Evolutionary conservation across 108 stramenopile species (phyloP).

Genomic region (Cyclotella sp.): DNA sequence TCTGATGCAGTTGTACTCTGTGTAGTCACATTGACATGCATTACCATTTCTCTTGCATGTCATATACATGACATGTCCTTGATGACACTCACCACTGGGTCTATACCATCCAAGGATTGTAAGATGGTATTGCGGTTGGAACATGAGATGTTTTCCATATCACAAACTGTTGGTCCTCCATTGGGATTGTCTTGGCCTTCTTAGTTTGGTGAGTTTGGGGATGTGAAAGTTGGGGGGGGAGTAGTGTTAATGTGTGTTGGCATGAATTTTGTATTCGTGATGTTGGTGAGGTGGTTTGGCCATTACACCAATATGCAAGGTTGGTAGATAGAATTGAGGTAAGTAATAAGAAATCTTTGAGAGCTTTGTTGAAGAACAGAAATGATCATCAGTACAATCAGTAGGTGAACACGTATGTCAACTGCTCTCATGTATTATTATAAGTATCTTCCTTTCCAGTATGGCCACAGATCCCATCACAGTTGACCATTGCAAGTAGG

Average conservation of each 20-base stretch:
- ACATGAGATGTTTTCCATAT: conserved; percentile 79
- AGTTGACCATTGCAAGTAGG: no score
- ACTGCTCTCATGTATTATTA: no score
- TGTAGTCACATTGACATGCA: conserved; percentile 35
- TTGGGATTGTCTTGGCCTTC: conserved; percentile 46
- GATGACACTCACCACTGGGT: conserved; percentile 78
- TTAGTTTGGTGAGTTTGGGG: neutral
- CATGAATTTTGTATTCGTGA: conserved; percentile 28
- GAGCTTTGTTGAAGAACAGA: neutral
- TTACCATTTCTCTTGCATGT: conserved; percentile 61
- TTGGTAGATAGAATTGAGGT: conserved; percentile 1
- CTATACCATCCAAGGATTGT: conserved; percentile 55
- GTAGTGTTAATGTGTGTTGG: conserved; percentile 31
- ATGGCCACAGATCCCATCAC: no score
- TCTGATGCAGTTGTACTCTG: conserved; percentile 2
- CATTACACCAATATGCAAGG: conserved; percentile 5
- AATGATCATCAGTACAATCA: conserved; percentile 47
- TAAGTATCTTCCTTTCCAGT: no score
- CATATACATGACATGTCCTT: conserved; percentile 76
- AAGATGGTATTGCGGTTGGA: conserved; percentile 81
- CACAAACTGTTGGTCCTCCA: conserved; percentile 69
- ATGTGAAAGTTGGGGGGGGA: conserved; percentile 25
- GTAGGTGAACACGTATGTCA: no score
- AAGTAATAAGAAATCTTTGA: neutral
- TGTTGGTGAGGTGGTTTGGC: conserved; percentile 31